Evolutionary conservation across 2,329 filamentous ascomycete species (phyloP), one percentile per base, ranked within the genome.

Genomic region (Amauroascus verrucosus): DNA sequence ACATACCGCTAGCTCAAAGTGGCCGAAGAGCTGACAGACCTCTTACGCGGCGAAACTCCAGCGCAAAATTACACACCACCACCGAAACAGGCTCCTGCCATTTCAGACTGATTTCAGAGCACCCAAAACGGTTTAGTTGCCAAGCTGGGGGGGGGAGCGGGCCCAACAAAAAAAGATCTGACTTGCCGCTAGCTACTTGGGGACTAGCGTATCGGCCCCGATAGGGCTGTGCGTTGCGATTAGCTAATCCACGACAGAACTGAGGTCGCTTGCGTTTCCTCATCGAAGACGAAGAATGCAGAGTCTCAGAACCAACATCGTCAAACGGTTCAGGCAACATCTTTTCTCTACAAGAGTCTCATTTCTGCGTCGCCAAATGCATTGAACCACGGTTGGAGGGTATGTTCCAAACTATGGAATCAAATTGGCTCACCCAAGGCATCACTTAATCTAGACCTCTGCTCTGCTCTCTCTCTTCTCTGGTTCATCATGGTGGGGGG

Each of bases 251-350:
- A n/a, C n/a, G n/a, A n/a, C n/a, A n/a, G n/a, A n/a, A n/a, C n/a
- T n/a, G n/a, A n/a, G n/a, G n/a, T n/a, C n/a, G n/a, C n/a, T n/a
- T n/a, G n/a, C n/a, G n/a, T n/a, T n/a, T n/a, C n/a, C n/a, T n/a
- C n/a, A n/a, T n/a, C n/a, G n/a, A n/a, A n/a, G n/a, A n/a, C n/a
- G n/a, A n/a, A n/a, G n/a, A n/a, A n/a, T n/a, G n/a, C n/a, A n/a
- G n/a, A n/a, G n/a, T n/a, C 3, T 9, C 11, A 16, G 43, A n/a
- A 14, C 2, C 22, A 43, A 24, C 33, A 49, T 50, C 20, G 26
- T 51, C 49, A 51, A 38, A 51, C 49, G 28, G 6, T 11, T 14
- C 49, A 45, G 49, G 49, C 49, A 37, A 24, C 49, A 45, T 44
- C 38, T 35, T 51, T 45, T 4, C 33, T 13, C 48, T 35, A 14